Evolutionary conservation across 2,329 filamentous ascomycete species (phyloP), one percentile per base, ranked within the genome.

Genomic region (Ophiocordyceps australis): DNA sequence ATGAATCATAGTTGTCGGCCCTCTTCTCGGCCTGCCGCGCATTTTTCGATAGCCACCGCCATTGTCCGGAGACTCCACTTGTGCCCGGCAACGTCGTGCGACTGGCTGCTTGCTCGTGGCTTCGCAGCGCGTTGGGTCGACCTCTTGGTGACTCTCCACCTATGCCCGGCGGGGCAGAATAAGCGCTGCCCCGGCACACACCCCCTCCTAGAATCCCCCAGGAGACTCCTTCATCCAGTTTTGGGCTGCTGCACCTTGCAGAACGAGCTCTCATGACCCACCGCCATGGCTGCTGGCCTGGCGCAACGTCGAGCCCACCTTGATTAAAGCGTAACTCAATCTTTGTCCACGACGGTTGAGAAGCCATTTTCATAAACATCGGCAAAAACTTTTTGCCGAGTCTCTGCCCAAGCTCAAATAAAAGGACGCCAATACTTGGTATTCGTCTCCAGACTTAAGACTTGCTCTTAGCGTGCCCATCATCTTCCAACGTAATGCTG

Each of bases 91-190:
- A 20, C 24, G 25, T 21, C 18, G 26, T 32, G 31, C 29, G 27
- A 35, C 23, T 37, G 34, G 35, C 28, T 31, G 16, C 23, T 22
- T 15, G 19, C n/a, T n/a, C n/a, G n/a, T 23, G 23, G 18, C 19
- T 24, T 21, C 22, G 25, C 23, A 24, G 22, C 24, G 25, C 32
- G 26, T 27, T 28, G 27, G 24, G 22, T 17, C 16, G 17, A 26
- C 16, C n/a, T 20, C 25, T 22, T 33, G 27, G 30, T 27, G 30
- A 36, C 35, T 36, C 30, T 37, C 37, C 36, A 36, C 36, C 22
- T 17, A 12, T 18, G 32, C 20, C 23, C 14, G 25, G 23, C 14
- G 25, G 23, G 21, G 28, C 16, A 18, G 23, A 33, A 31, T 28
- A 34, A 31, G 28, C 32, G 29, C 32, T 27, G 14, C 18, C 13